These are phyloP conservation scores for Annulohypoxylon moriforme DNA, from an alignment of 495 filamentous ascomycete genomes.

Conservation along the genomic window DNA sequence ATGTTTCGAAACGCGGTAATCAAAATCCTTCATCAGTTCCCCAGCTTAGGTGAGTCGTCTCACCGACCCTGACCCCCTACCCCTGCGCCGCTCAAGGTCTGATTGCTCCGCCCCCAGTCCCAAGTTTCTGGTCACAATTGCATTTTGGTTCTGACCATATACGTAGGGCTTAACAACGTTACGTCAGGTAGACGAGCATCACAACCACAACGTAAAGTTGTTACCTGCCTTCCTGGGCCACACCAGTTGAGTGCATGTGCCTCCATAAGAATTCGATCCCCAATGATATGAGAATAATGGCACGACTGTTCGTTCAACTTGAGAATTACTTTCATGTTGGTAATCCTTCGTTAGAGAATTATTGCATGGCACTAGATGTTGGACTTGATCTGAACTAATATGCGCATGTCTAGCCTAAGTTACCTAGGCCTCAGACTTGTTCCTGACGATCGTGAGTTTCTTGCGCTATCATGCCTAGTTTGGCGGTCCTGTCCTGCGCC, in stretches of 20 bases:
- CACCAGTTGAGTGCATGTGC: background rate
- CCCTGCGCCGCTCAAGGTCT: constrained; percentile 4
- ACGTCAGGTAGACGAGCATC: background rate
- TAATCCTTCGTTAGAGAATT: background rate
- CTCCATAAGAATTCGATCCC: background rate
- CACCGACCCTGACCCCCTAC: background rate
- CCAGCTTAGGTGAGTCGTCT: background rate
- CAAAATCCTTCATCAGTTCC: constrained; percentile 12
- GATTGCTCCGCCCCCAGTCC: background rate
- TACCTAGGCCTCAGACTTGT: background rate
- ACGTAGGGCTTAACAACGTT: constrained; percentile 24
- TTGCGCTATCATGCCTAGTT: background rate
- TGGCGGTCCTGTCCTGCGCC: background rate
- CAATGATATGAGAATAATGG: background rate
- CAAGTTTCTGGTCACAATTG: background rate
- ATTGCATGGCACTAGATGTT: background rate
- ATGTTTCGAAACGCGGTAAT: background rate
- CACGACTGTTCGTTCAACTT: background rate
- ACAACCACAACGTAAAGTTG: background rate
- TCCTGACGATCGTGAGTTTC: constrained; percentile 9
- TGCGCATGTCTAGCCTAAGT: background rate
- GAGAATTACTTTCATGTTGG: constrained; percentile 2
- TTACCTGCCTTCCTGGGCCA: constrained; percentile 12
- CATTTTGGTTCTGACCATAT: background rate
- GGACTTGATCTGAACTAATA: background rate